Conservation (phyloP, 257 asterid genomes). For the Solanum clarkiae region DNA sequence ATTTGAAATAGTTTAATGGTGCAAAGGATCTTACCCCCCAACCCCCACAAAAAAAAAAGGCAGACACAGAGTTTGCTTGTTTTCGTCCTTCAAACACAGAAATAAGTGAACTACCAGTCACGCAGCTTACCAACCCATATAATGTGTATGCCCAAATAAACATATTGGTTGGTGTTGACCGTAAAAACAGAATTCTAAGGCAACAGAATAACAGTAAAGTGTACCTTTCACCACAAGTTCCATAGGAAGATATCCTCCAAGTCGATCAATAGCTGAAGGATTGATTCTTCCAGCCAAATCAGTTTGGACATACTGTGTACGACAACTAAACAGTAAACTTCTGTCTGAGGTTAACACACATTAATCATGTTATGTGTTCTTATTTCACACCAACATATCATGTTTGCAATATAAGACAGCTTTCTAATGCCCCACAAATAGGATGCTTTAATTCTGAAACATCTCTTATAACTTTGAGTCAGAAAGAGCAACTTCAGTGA, state of each 20-base stretch:
- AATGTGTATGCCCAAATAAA: not conserved
- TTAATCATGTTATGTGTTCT: not conserved
- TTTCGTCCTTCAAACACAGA: not conserved
- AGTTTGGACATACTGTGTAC: constrained; percentile 71
- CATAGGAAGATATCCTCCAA: constrained; percentile 81
- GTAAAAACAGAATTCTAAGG: not conserved
- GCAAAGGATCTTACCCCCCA: not conserved
- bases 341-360: not conserved
- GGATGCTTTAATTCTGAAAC: not conserved
- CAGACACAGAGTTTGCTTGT: not conserved
- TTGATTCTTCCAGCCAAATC: constrained; percentile 46
- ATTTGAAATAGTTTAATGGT: not conserved
- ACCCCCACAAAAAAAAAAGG: not conserved
- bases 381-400: not conserved
- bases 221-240: constrained; percentile 74
- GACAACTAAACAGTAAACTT: not conserved
- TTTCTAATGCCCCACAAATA: not conserved
- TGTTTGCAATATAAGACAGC: not conserved
- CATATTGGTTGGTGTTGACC: not conserved
- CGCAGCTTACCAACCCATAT: not conserved
- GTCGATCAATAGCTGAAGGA: constrained; percentile 19
- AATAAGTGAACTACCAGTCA: not conserved
- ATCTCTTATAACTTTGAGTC: not conserved
- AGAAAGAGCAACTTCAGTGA: not conserved
- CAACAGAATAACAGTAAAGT: not conserved